These are phyloP conservation scores for Globisporangium rhizosaccharum DNA, from an alignment of 352 stramenopile genomes.

Conservation along the genomic window DNA sequence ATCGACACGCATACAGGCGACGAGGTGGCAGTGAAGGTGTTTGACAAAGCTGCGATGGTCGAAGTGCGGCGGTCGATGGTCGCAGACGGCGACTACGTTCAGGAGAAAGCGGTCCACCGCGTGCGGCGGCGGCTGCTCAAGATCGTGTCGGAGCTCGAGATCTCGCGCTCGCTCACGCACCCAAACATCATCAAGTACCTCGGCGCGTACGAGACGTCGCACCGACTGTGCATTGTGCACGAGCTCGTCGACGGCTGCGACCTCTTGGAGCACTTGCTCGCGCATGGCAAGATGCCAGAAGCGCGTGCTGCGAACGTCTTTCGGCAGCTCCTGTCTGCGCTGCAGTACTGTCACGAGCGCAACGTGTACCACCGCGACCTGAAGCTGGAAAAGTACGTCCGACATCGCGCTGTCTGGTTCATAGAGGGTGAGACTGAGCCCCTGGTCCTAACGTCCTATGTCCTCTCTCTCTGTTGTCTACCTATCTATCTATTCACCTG, in stretches of 20 bases:
- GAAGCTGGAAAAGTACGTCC: constrained; percentile 91
- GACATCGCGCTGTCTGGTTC: not conserved
- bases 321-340: constrained; percentile 86
- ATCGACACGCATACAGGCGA: constrained; percentile 40
- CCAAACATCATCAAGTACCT: constrained; percentile 78
- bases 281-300: constrained; percentile 68
- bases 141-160: constrained; percentile 80
- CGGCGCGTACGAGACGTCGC: constrained; percentile 68
- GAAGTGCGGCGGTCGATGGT: constrained; percentile 74
- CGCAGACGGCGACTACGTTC: constrained; percentile 43
- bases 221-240: constrained; percentile 76
- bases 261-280: constrained; percentile 66
- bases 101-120: constrained; percentile 68
- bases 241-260: constrained; percentile 73
- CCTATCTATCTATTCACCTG: too few relatives aligned
- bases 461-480: not conserved
- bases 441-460: not conserved
- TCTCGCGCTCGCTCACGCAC: constrained; percentile 63
- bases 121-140: constrained; percentile 69
- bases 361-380: constrained; percentile 93
- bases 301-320: constrained; percentile 48
- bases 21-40: constrained; percentile 73
- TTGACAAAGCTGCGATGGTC: constrained; percentile 81
- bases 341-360: constrained; percentile 89
- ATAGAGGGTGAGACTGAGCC: not conserved